Base-by-base conservation (phyloP, 306 rosid genomes). In the Prunus mongolica region DNA sequence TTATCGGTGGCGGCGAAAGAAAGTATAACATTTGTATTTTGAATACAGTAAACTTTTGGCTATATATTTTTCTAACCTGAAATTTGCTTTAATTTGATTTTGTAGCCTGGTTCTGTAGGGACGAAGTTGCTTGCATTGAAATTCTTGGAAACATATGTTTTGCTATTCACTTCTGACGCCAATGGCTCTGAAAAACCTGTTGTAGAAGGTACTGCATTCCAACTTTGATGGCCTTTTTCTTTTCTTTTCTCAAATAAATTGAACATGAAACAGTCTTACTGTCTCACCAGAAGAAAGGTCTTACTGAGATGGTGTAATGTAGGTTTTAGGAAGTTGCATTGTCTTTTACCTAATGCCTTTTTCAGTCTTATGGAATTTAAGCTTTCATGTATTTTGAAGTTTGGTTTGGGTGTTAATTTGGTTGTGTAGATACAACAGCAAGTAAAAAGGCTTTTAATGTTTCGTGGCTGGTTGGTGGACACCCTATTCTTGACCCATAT, bases 61-160 rank as follows among this genome's bases (percentile, higher is more conserved):
- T 65, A 41, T 61, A 38, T 56, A 61, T 73, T 63, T 73, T 69
- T 64, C 84, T 84, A 75, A 83, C 67, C 80, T 63, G 77, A 38
- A 78, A 82, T 64, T 79, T 83, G 62, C 49, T 81, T 87, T 78
- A 47, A 60, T 83, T 82, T 88, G 80, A 74, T 86, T 49, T 86
- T 90, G 92, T 79, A 95, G 99, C 93, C 97, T 74, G 97, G 92
- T 65, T 83, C 88, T 69, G 86, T 82, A 28, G 96, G 87, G 87
- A 74, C 76, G 69, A 92, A 85, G 87, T 71, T 95, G 89, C 83
- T 89, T 76, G 99, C 96, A 11, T 86, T 95, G 87, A 95, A 95
- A 83, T 92, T 89, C 83, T 75, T 92, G 91, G 99, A 95, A 86
- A 84, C 89, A n/a, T 82, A 87, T 84, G 90, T 92, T 70, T 82